Evolutionary conservation across 2,329 filamentous ascomycete genomes (phyloP), one percentile per base, ranked within the genome.

Genomic region (Cryphonectria carpinicola): DNA sequence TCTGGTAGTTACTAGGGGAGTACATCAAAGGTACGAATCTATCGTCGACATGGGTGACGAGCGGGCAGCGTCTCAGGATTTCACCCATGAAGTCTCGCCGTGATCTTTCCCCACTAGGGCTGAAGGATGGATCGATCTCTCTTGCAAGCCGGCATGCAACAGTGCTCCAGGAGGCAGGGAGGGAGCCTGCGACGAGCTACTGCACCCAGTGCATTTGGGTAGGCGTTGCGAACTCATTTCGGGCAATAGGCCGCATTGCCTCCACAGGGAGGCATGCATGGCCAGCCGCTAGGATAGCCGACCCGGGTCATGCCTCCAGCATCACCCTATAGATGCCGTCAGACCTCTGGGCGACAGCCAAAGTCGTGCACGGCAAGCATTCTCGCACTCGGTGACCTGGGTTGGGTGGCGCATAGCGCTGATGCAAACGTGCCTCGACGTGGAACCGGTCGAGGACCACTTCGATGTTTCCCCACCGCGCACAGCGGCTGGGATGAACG

Each of bases 61-160:
- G 54, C 41, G 25, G 65, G 39, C 54, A 32, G 25, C 52, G 37
- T 14, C 54, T 4, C 49, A 56, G 56, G 37, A 46, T 63, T 46
- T 6, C 32, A 32, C n/a, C 58, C 39, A 22, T 11, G 43, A 49
- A 25, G n/a, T 63, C 25, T 52, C 32, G 56, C 66, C 66, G 46
- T 46, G 37, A 28, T 54, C 41, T 62, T 62, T 35, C 56, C 52
- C 66, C 56, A 68, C 66, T 54, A 68, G 66, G 66, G 66, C 66
- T 68, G 66, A 68, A 68, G 66, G 41, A 68, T 68, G 66, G 43
- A 62, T 62, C 58, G 56, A 68, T 68, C 66, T 62, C 28, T 52
- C 17, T 54, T 62, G 41, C 25, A 63, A 41, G 41, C 58, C 41
- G 49, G 66, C 56, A 54, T 68, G 54, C 56, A 67, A 37, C 41